Evolutionary conservation across 345 rosid genomes (phyloP).

Genomic region (Dimocarpus longan): DNA sequence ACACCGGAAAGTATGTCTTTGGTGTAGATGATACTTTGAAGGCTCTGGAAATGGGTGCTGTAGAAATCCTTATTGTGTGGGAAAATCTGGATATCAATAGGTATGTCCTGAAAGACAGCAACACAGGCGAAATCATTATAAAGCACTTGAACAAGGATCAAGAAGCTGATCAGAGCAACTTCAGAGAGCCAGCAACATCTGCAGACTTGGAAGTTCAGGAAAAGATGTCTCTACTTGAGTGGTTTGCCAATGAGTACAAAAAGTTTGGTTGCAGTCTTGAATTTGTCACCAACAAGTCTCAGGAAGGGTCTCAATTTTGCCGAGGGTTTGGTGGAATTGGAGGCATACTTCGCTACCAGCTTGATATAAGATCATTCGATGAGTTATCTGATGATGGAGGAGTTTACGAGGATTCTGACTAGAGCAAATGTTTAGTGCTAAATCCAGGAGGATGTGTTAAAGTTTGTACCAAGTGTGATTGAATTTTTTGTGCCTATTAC

Average conservation of each 20-base stretch:
- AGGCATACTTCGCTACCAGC: slow-evolving; percentile 88
- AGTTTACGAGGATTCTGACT: slow-evolving; percentile 78
- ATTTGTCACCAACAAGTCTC: slow-evolving; percentile 89
- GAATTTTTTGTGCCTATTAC: slow-evolving; percentile 4
- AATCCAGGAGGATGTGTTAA: slow-evolving; percentile 27
- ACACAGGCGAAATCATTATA: slow-evolving; percentile 58
- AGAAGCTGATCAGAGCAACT: slow-evolving; percentile 71
- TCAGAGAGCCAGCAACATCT: slow-evolving; percentile 58
- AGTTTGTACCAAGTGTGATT: slow-evolving; percentile 6
- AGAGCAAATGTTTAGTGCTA: slow-evolving; percentile 35
- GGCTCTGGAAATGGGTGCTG: slow-evolving; percentile 91
- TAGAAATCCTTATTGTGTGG: slow-evolving; percentile 90
- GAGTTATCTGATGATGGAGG: slow-evolving; percentile 76
- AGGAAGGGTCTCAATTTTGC: slow-evolving; percentile 95
- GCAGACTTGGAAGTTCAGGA: slow-evolving; percentile 80
- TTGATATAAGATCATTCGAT: slow-evolving; percentile 84
- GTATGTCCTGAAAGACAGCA: slow-evolving; percentile 63
- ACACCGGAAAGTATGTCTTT: slow-evolving; percentile 86
- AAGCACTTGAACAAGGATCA: slow-evolving; percentile 80
- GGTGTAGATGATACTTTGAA: slow-evolving; percentile 87
- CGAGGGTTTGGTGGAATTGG: slow-evolving; percentile 95
- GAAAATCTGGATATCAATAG: slow-evolving; percentile 83
- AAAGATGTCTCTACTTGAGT: slow-evolving; percentile 74
- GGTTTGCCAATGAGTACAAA: slow-evolving; percentile 93
- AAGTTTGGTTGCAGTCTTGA: slow-evolving; percentile 80